Conservation (phyloP, 106 monocot species). For the Cymbidium sinense region DNA sequence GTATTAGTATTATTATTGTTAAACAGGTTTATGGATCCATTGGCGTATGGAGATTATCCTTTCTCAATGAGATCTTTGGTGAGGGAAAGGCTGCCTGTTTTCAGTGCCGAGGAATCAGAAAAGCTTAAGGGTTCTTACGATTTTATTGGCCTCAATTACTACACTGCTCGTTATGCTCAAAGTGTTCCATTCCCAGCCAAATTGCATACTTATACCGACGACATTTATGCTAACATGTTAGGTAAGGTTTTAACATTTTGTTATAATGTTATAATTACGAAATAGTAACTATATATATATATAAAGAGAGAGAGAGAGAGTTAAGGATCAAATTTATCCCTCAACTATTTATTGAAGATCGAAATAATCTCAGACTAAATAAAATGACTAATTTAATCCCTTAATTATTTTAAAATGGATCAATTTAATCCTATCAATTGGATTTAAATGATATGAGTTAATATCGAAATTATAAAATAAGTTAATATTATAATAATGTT, state of each 20-base stretch:
- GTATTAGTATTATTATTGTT: not conserved
- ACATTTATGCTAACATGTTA: not conserved
- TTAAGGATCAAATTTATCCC: no score
- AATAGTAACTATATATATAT: not conserved
- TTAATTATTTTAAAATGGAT: no score
- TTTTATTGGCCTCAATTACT: slow-evolving; percentile 16
- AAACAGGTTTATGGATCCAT: slow-evolving; percentile 12
- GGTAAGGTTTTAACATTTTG: not conserved
- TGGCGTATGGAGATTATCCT: slow-evolving; percentile 10
- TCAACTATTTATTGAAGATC: no score
- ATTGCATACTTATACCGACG: not conserved
- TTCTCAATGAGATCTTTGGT: slow-evolving; percentile 13
- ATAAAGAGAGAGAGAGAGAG: no score
- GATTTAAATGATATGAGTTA: no score
- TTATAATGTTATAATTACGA: not conserved
- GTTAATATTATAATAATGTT: no score
- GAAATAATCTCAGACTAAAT: no score
- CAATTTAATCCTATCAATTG: no score
- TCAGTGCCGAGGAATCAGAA: not conserved
- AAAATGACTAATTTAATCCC: no score
- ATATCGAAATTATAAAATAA: no score
- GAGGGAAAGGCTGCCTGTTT: slow-evolving; percentile 1
- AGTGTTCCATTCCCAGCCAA: not conserved
- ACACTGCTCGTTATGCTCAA: slow-evolving; percentile 3
- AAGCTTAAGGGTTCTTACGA: slow-evolving; percentile 6